Conservation (phyloP, 495 filamentous ascomycete species). For the Rusavskia elegans region DNA sequence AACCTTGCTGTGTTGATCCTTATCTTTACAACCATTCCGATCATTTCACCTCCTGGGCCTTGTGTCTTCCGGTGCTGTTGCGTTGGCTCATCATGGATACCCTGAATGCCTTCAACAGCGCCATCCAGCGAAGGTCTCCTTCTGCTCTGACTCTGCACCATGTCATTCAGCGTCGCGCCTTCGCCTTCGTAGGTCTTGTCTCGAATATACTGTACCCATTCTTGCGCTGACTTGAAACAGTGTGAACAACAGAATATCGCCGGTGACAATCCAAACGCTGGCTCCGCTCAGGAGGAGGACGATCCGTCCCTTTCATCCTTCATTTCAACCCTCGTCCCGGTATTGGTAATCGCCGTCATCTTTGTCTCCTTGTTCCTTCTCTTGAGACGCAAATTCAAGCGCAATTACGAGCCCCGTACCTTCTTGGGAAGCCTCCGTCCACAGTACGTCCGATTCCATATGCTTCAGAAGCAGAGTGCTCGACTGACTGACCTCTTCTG, state of each 20-base stretch:
- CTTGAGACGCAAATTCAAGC: slow-evolving; percentile 51
- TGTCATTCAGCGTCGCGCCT: not conserved
- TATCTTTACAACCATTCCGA: no score
- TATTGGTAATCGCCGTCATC: slow-evolving; percentile 42
- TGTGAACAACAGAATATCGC: not conserved
- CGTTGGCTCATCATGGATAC: not conserved
- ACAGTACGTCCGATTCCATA: slow-evolving; percentile 23
- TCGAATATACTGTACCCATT: no score
- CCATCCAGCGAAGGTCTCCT: not conserved
- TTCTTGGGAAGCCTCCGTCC: slow-evolving; percentile 61
- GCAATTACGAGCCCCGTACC: slow-evolving; percentile 78
- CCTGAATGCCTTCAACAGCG: not conserved
- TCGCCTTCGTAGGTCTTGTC: not conserved
- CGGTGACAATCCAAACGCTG: not conserved
- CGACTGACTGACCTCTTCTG: not conserved
- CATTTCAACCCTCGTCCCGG: slow-evolving; percentile 56
- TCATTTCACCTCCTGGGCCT: no score
- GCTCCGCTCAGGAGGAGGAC: not conserved
- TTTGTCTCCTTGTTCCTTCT: slow-evolving; percentile 63
- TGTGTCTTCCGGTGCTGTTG: no score
- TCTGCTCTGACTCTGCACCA: not conserved
- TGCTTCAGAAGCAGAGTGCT: slow-evolving; percentile 4
- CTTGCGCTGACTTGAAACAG: not conserved
- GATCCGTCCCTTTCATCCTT: slow-evolving; percentile 21
- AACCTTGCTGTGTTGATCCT: no score